Evolutionary conservation across 192 early-diverging fungal species (phyloP).

Genomic region (Umbelopsis ramanniana): DNA sequence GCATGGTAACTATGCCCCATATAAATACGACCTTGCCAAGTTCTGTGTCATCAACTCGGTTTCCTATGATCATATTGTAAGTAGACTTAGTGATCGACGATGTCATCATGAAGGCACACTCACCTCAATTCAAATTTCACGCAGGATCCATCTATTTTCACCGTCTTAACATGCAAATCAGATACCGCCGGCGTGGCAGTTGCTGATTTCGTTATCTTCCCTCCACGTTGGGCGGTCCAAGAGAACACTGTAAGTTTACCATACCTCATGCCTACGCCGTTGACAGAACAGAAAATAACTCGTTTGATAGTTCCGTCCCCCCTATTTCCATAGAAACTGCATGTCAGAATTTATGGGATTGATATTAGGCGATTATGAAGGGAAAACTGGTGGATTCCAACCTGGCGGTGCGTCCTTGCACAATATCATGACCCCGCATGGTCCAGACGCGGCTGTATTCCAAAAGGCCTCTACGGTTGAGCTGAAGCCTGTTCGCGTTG

Average conservation of each 20-base stretch:
- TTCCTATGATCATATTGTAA: conserved; percentile 85
- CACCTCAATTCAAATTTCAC: background rate
- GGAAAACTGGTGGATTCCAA: conserved; percentile 87
- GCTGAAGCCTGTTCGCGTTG: conserved; percentile 76
- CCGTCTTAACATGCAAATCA: conserved; percentile 91
- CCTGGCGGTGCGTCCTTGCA: conserved; percentile 91
- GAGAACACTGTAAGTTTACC: conserved; percentile 76
- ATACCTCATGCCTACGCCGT: background rate
- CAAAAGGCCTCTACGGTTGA: conserved; percentile 72
- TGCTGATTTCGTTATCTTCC: conserved; percentile 97
- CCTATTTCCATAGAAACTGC: conserved; percentile 97
- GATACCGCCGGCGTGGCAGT: conserved; percentile 83
- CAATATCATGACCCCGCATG: conserved; percentile 89
- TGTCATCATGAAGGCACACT: too few species aligned
- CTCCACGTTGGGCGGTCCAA: conserved; percentile 92
- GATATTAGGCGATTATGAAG: conserved; percentile 92
- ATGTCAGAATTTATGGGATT: conserved; percentile 99
- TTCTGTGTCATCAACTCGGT: conserved; percentile 90
- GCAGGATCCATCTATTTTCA: conserved; percentile 97
- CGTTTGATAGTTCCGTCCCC: conserved; percentile 74
- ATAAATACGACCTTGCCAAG: conserved; percentile 85
- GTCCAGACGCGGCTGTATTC: conserved; percentile 85
- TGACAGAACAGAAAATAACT: background rate
- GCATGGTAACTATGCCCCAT: conserved; percentile 98
- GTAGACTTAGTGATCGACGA: background rate